Base-by-base conservation (phyloP, 1,139 yeast genomes). In the Zygotorulaspora mrakii region DNA sequence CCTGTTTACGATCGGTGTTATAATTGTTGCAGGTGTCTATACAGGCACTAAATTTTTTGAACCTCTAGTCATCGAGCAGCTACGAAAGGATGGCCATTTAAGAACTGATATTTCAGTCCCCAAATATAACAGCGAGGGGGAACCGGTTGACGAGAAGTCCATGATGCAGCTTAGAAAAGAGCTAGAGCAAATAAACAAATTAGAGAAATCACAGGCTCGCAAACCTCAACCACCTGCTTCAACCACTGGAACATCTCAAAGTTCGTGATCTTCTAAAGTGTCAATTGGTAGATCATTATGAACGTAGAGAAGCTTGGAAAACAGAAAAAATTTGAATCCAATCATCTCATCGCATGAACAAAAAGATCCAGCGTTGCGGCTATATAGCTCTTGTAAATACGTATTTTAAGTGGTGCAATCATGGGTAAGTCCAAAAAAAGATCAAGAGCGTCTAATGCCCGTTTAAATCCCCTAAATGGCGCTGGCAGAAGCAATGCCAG, bases 371-470 rank as follows among this genome's bases (percentile, higher is more conserved):
- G n/a, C n/a, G n/a, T n/a, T n/a, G n/a, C n/a, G n/a, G n/a, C n/a
- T n/a, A 24, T n/a, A 13, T 6, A 22, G 35, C 33, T 22, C 33
- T 31, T 20, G 31, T 28, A 28, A 16, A 28, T 28, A 28, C 21
- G 31, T 16, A 28, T 16, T 26, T 17, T 17, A 28, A 17, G n/a
- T 11, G 11, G 31, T 17, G 21, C 8, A 9, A 14, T 28, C 31
- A 84, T 83, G 94, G 94, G 85, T 42, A 84, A 83, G 64, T 74
- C 83, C 35, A 82, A 80, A 70, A 79, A 77, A 62, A 78, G 77
- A 55, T 79, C 82, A 39, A 82, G 77, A 67, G 73, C 75, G 40
- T 73, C 82, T 17, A 69, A 66, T 44, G 69, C 74, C 13, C 69
- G 83, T 54, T 62, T 65, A 31, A 76, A 77, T 50, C 85, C 82